Conservation (phyloP, 2,329 filamentous ascomycete genomes). For the Sodiomyces alkalinus region DNA sequence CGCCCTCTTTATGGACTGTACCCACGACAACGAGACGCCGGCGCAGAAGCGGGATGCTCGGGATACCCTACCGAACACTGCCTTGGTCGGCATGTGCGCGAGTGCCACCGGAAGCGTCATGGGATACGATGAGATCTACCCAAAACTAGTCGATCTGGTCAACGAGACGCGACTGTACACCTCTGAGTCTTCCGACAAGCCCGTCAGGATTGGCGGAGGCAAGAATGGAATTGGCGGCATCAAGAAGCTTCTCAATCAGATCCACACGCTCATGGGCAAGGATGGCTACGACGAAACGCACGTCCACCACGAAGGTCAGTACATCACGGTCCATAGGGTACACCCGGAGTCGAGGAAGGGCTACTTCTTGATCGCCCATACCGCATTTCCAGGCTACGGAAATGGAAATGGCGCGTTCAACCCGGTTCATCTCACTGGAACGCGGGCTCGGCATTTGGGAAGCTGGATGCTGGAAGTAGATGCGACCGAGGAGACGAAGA, state of each 20-base stretch:
- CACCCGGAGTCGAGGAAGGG: conserved; percentile 86
- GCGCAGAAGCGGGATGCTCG: conserved; percentile 89
- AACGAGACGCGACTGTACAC: conserved; percentile 74
- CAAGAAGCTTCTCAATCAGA: conserved; percentile 86
- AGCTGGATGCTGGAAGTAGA: conserved; percentile 91
- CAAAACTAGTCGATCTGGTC: conserved; percentile 82
- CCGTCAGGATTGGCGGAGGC: conserved; percentile 51
- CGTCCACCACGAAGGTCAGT: conserved; percentile 91
- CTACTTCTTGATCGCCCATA: conserved; percentile 91
- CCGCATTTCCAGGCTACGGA: conserved; percentile 82
- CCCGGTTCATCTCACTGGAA: conserved; percentile 68
- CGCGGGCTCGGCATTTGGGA: conserved; percentile 71
- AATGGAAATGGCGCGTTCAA: conserved; percentile 69
- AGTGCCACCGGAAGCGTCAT: conserved; percentile 93
- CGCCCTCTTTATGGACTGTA: conserved; percentile 97
- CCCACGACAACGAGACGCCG: conserved; percentile 93
- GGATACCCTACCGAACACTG: conserved; percentile 87
- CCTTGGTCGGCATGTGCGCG: conserved; percentile 88
- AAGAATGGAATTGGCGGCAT: conserved; percentile 76
- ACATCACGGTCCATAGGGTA: conserved; percentile 89
- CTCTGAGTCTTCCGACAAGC: conserved; percentile 52
- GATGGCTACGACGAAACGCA: conserved; percentile 92
- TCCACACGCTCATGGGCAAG: conserved; percentile 90
- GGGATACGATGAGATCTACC: conserved; percentile 96
- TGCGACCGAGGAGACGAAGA: conserved; percentile 51